These are phyloP conservation scores for Fusarium virguliforme DNA, from an alignment of 2,329 filamentous ascomycete species.

Conservation along the genomic window DNA sequence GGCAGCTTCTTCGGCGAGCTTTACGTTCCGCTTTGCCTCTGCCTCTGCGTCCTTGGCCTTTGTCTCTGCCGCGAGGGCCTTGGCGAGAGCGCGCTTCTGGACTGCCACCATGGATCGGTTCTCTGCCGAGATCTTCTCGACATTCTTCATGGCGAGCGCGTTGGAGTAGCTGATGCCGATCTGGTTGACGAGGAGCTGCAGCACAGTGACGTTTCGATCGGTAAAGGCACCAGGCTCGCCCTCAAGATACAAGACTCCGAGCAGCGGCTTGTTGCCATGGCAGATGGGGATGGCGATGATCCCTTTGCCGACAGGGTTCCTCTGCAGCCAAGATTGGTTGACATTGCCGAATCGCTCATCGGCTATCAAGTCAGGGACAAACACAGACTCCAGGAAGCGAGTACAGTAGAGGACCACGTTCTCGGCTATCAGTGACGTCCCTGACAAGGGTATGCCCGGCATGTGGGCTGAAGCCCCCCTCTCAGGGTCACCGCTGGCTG, in stretches of 20 bases:
- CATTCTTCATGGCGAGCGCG: constrained; percentile 76
- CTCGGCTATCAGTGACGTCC: constrained; percentile 79
- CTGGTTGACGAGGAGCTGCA: constrained; percentile 83
- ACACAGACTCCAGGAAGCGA: constrained; percentile 82
- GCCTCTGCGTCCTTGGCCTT: constrained; percentile 85
- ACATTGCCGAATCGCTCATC: constrained; percentile 87
- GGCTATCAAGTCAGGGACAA: constrained; percentile 79
- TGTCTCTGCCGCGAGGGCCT: constrained; percentile 80
- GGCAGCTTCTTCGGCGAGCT: constrained; percentile 86
- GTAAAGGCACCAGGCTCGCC: constrained; percentile 83
- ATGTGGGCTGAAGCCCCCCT: constrained; percentile 77
- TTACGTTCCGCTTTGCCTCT: constrained; percentile 83
- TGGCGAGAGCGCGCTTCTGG: constrained; percentile 80
- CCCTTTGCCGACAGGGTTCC: constrained; percentile 79
- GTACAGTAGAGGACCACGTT: constrained; percentile 85
- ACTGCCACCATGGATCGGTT: constrained; percentile 84
- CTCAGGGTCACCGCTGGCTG: constrained; percentile 81
- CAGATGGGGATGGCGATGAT: constrained; percentile 86
- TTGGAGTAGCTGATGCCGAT: constrained; percentile 82
- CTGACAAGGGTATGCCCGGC: constrained; percentile 75
- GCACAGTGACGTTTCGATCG: constrained; percentile 77
- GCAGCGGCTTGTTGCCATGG: constrained; percentile 78
- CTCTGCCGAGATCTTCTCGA: constrained; percentile 84
- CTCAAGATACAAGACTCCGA: constrained; percentile 84
- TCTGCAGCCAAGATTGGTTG: constrained; percentile 76